Evolutionary conservation across 2,329 filamentous ascomycete genomes (phyloP), one percentile per base, ranked within the genome.

Genomic region (Amphichorda felina): DNA sequence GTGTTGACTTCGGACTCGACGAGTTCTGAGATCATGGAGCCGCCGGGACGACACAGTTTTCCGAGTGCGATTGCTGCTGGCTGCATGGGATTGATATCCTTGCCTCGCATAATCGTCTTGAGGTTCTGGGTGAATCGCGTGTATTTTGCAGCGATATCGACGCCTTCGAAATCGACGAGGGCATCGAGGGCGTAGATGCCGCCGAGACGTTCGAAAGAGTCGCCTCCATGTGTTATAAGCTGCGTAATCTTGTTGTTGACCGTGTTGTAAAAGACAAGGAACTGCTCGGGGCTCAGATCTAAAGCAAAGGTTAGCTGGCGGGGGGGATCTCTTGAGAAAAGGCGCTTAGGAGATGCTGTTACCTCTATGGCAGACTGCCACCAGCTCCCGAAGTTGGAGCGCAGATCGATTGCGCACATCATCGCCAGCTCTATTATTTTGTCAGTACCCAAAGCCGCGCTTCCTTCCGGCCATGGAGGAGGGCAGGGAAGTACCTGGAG

Each of bases 1-100:
- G 87, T 91, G 57, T 95, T 93, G 41, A 96, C 88, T 59, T 98
- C 89, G 37, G 87, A 89, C 53, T 98, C 91, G 38, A 98, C 91
- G 37, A 98, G 68, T 57, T 96, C 89, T 7, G 89, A 93, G 30
- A 94, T 94, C 43, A 96, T 69, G 22, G 91, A 88, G 40, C 91
- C 91, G 42, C 91, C 91, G 0, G 91, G 91, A 45, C 85, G 80
- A 41, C 89, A 94, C 40, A 98, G 72, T 53, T 88, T 84, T 31
- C 91, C 91, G 19, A 98, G 69, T 4, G 89, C 88, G 45, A 82
- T 77, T 29, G 91, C 88, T 4, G 93, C 91, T 10, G 84, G 79
- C 38, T 93, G 77, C 80, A 98, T 89, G 16, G 91, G 86, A 37
- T 78, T 78, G 43, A 85, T 84, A 50, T 98, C 91, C 54, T 88